A percentile compares a stretch with the other conserved stretches of the same genome.
These are phyloP conservation scores for Phialophora chinensis DNA, from an alignment of 2,329 filamentous ascomycete species.

Conservation along the genomic window DNA sequence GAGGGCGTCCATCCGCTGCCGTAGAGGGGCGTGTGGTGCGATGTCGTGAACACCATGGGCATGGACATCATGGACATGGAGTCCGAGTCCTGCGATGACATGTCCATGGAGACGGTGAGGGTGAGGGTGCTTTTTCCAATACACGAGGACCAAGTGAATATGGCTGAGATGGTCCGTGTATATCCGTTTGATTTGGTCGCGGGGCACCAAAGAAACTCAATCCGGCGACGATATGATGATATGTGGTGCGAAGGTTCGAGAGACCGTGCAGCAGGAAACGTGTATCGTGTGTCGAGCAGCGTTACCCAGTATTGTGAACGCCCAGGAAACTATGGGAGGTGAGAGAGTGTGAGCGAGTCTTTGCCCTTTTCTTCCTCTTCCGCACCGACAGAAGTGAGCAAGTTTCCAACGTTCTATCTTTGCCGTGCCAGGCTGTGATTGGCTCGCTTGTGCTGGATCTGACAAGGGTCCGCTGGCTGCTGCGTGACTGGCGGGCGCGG, in stretches of 20 bases:
- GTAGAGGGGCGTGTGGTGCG: slow-evolving; percentile 68
- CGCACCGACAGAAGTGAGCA: slow-evolving; percentile 3
- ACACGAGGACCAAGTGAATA: background rate
- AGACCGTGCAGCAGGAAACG: background rate
- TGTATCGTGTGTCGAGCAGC: background rate
- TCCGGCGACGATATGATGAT: background rate
- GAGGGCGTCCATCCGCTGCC: slow-evolving; percentile 75
- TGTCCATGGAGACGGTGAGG: slow-evolving; percentile 19
- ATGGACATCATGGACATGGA: slow-evolving; percentile 44
- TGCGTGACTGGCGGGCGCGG: background rate
- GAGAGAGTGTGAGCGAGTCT: background rate
- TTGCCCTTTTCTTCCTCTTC: background rate
- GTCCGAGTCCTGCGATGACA: slow-evolving; percentile 4
- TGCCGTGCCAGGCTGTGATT: background rate
- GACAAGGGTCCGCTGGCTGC: background rate
- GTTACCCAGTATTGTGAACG: background rate
- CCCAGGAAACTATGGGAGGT: background rate
- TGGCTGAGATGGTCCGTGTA: background rate
- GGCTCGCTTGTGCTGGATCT: background rate
- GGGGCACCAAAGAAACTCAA: background rate
- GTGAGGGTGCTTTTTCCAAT: background rate
- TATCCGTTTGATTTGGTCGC: background rate
- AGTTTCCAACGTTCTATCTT: slow-evolving; percentile 5
- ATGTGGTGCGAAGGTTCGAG: background rate
- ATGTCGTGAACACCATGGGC: slow-evolving; percentile 59